Base-by-base conservation (phyloP, 208 protist genomes). In the Leishmania martiniquensis region DNA sequence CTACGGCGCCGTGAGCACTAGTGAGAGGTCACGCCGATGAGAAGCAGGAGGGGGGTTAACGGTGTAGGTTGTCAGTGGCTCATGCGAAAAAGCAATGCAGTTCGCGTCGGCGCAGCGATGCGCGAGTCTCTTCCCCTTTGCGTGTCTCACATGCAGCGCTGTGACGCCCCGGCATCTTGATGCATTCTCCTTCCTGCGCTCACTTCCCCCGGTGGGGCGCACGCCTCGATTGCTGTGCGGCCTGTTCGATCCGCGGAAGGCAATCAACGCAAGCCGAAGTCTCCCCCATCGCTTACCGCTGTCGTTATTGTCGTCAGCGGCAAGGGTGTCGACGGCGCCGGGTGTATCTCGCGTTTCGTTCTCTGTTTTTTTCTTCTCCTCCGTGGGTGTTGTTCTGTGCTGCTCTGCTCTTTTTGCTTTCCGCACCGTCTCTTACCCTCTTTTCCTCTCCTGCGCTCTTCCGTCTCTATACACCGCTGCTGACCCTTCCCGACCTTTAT, bases 1-100 rank as follows among this genome's bases (percentile, higher is more conserved):
- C 70, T 70, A 39, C 70, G 76, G 75, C 71, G 73, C 15, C 81
- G 81, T 29, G 67, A 82, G 29, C 49, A 72, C 45, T 2, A 72
- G 45, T n/a, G 68, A 57, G 68, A n/a, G 9, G 47, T 72, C 13
- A 55, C 6, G 29, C 15, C 1, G 68, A 42, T 32, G 25, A 72
- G 12, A 25, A 72, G 47, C 5, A 32, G 5, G 13, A 25, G 10
- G 68, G 1, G 13, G 4, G 44, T 29, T n/a, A 20, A 32, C 13
- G n/a, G 47, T 25, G 65, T 49, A 10, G 29, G 10, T 10, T 22
- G 34, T 37, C 25, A 42, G 65, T 69, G 10, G 65, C 42, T 20
- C 42, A 32, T 29, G 1, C 4, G 65, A 29, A 49, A n/a, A n/a
- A 51, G 44, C 7, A 39, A 37, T 37, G 25, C 20, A 51, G 65